A percentile compares a stretch with the other conserved stretches of the same genome.
phyloP scores from a whole-genome alignment of 2,329 filamentous ascomycete genomes.

The Neurospora sp. region DNA sequence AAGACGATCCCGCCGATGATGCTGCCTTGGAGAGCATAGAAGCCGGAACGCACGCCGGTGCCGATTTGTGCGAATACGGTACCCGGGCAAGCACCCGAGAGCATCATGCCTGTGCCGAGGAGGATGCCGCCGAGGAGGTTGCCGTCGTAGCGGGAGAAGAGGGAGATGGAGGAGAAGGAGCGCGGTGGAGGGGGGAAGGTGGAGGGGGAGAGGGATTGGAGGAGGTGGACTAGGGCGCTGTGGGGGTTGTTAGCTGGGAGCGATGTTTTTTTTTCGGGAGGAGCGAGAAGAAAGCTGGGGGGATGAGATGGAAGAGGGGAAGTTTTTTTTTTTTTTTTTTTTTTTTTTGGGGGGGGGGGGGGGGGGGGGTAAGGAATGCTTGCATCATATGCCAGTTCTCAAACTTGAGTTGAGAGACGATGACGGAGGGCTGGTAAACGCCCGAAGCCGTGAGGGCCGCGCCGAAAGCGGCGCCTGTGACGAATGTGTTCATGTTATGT shows the following conservation, averaged over 20 bases:
- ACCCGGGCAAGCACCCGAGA: slow-evolving; percentile 56
- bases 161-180: slow-evolving; percentile 38
- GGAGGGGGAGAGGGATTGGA: slow-evolving; percentile 33
- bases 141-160: slow-evolving; percentile 49
- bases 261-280: no score
- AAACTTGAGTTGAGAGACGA: slow-evolving; percentile 51
- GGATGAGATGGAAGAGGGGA: no score
- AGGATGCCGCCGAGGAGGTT: slow-evolving; percentile 55
- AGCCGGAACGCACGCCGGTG: slow-evolving; percentile 39
- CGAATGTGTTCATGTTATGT: slow-evolving; percentile 12
- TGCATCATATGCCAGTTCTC: slow-evolving; percentile 57
- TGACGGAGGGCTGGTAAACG: slow-evolving; percentile 49
- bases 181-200: slow-evolving; percentile 37
- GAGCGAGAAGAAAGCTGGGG: no score
- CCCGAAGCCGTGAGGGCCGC: slow-evolving; percentile 50
- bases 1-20: slow-evolving; percentile 45
- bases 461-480: slow-evolving; percentile 50
- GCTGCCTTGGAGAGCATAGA: slow-evolving; percentile 44
- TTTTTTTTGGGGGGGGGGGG: no score
- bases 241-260: slow-evolving; percentile 4
- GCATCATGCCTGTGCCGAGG: slow-evolving; percentile 56
- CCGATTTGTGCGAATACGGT: slow-evolving; percentile 54
- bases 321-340: no score
- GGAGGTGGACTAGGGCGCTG: slow-evolving; percentile 36
- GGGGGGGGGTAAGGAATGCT: slow-evolving; percentile 52